These are phyloP conservation scores for Trametes hirsuta DNA, from an alignment of 1,284 basidiomycete species.

Conservation along the genomic window DNA sequence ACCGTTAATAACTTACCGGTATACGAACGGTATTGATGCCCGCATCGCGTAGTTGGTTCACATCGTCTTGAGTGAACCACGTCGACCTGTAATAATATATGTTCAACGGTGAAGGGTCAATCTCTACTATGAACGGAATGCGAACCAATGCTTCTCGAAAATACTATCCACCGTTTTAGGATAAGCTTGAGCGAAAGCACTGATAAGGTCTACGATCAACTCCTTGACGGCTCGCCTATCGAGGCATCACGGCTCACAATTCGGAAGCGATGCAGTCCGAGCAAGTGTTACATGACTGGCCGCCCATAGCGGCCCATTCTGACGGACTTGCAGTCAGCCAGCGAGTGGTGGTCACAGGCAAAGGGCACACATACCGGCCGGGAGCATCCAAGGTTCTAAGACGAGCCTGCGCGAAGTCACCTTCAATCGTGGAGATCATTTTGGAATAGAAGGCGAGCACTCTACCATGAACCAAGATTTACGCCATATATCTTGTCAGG, in stretches of 20 bases:
- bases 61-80: constrained; percentile 73
- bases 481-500: constrained; percentile 67
- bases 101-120: background rate
- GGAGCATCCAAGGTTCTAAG: constrained; percentile 73
- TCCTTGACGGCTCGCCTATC: background rate
- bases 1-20: constrained; percentile 50
- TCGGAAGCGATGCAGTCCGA: constrained; percentile 60
- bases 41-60: constrained; percentile 50
- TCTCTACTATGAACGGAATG: background rate
- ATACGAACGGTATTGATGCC: constrained; percentile 78
- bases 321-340: background rate
- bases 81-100: constrained; percentile 45
- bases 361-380: constrained; percentile 42
- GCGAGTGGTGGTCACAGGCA: background rate
- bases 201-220: constrained; percentile 28
- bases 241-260: constrained; percentile 43
- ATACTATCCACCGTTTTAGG: constrained; percentile 59
- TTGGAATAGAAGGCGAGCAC: constrained; percentile 16
- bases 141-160: constrained; percentile 68
- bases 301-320: constrained; percentile 73
- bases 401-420: constrained; percentile 48
- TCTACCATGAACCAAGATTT: constrained; percentile 63
- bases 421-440: background rate
- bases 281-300: constrained; percentile 55
- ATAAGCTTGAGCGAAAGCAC: constrained; percentile 59